Conservation (phyloP, 208 protist species). For the Willaertia magna region DNA sequence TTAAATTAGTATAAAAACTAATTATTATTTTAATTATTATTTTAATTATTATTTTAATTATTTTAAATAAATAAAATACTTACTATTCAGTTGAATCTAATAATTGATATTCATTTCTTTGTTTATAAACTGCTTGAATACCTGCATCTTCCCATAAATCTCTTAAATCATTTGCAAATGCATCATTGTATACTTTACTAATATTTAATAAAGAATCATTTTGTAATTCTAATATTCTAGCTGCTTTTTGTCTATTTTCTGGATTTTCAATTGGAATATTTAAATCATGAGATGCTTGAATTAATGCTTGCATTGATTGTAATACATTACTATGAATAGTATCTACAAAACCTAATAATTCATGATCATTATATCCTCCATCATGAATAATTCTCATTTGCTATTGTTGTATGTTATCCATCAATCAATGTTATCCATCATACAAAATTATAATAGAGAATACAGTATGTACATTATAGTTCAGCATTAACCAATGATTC, state of each 20-base stretch:
- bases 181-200: background rate
- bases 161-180: conserved; percentile 19
- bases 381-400: conserved; percentile 19
- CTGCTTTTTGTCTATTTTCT: background rate
- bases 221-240: background rate
- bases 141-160: conserved; percentile 18
- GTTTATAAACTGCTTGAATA: background rate
- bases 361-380: background rate
- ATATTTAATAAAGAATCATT: conserved; percentile 1
- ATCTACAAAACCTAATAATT: background rate
- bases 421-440: too few relatives aligned
- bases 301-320: background rate
- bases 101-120: conserved; percentile 8
- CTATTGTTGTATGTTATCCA: background rate
- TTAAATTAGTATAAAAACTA: background rate
- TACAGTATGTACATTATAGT: too few relatives aligned
- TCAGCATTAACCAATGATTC: too few relatives aligned
- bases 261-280: background rate
- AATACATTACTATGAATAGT: background rate
- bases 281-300: conserved; percentile 12
- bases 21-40: background rate
- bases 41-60: background rate
- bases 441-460: too few relatives aligned
- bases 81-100: conserved; percentile 16
- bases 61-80: background rate